These are phyloP conservation scores for Xylaria castorea DNA, from an alignment of 495 filamentous ascomycete species.

Conservation along the genomic window DNA sequence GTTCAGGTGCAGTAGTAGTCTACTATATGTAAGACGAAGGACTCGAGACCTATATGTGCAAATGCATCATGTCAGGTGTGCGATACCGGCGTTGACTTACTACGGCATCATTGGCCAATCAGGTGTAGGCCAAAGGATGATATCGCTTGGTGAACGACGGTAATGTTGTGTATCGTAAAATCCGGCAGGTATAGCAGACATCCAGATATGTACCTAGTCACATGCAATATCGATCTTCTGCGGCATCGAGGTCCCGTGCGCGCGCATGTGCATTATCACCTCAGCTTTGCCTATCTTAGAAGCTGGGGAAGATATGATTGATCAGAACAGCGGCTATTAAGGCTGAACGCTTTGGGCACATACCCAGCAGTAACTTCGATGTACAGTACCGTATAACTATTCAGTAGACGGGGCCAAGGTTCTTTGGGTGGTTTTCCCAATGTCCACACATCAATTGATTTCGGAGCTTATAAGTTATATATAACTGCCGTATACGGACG, in stretches of 20 bases:
- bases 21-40: constrained; percentile 14
- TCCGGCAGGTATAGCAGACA: constrained; percentile 1
- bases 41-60: background rate
- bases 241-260: constrained; percentile 1
- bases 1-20: background rate
- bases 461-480: background rate
- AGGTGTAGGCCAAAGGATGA: background rate
- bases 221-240: background rate
- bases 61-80: background rate
- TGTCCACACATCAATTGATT: background rate
- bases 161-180: background rate
- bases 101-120: background rate
- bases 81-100: background rate
- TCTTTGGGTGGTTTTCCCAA: background rate
- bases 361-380: background rate
- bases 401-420: no score
- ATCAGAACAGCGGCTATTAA: constrained; percentile 7
- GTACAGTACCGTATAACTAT: no score
- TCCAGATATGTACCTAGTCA: background rate
- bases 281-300: constrained; percentile 20
- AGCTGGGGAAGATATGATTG: constrained; percentile 21
- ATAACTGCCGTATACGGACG: background rate
- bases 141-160: constrained; percentile 11
- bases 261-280: constrained; percentile 24
- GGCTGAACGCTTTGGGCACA: background rate